These are phyloP conservation scores for Moricandia arvensis DNA, from an alignment of 345 rosid species.

Conservation along the genomic window DNA sequence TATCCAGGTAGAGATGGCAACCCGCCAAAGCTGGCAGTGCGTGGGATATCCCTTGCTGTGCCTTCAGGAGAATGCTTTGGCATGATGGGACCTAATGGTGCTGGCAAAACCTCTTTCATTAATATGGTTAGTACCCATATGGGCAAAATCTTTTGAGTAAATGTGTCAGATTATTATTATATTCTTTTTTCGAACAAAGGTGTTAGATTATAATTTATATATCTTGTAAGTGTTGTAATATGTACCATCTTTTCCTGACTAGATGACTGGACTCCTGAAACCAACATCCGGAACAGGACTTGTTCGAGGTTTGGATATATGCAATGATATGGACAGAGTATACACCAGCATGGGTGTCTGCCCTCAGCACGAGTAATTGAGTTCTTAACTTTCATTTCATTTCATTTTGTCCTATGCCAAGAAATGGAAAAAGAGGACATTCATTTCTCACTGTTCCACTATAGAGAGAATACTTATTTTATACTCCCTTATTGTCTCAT, in stretches of 20 bases:
- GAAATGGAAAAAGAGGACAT: not conserved
- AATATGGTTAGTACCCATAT: conserved; percentile 62
- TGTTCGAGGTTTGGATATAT: conserved; percentile 72
- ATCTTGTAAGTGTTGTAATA: not conserved
- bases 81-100: conserved; percentile 97
- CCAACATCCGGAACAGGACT: conserved; percentile 80
- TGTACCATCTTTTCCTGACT: conserved; percentile 14
- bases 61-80: conserved; percentile 96
- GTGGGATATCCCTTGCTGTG: conserved; percentile 85
- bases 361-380: conserved; percentile 84
- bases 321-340: conserved; percentile 68
- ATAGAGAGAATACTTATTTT: not conserved
- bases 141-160: not conserved
- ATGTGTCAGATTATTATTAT: not conserved
- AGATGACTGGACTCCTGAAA: conserved; percentile 92
- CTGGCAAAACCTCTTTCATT: conserved; percentile 93
- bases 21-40: conserved; percentile 77
- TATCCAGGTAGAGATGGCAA: conserved; percentile 92
- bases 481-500: conserved; percentile 9
- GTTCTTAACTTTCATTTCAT: conserved; percentile 20
- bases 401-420: not conserved
- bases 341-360: conserved; percentile 95
- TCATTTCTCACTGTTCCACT: not conserved
- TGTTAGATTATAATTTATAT: not conserved
- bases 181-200: not conserved